Conservation (phyloP, 495 filamentous ascomycete genomes). For the Trichoderma asperelloides region DNA sequence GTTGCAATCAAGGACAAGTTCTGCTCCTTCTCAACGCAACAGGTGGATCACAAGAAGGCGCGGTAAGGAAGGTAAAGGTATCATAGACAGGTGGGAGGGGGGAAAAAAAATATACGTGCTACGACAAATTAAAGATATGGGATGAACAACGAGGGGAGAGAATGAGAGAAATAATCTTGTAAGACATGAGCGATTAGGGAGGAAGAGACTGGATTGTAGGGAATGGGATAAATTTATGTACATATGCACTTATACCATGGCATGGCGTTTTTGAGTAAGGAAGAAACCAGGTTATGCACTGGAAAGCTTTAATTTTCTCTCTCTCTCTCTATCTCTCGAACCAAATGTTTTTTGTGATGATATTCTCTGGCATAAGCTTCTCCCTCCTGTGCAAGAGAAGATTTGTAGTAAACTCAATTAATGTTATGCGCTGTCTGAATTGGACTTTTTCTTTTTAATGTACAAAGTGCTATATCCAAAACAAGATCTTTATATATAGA, state of each 20-base stretch:
- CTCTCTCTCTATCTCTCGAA: no score
- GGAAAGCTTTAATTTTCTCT: background rate
- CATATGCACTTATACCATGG: slow-evolving; percentile 11
- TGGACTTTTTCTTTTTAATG: background rate
- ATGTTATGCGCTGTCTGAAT: background rate
- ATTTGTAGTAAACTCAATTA: no score
- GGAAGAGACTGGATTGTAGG: background rate
- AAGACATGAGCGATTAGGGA: background rate
- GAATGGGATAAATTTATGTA: background rate
- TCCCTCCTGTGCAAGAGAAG: background rate
- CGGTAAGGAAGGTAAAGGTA: slow-evolving; percentile 6
- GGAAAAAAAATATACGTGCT: background rate
- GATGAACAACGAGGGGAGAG: background rate
- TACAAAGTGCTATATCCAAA: background rate
- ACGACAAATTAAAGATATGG: background rate
- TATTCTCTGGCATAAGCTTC: background rate
- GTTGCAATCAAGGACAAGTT: slow-evolving; percentile 86
- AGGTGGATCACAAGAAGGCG: slow-evolving; percentile 38
- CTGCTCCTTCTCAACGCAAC: slow-evolving; percentile 71
- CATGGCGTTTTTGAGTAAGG: slow-evolving; percentile 12
- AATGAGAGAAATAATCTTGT: background rate
- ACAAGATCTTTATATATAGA: slow-evolving; percentile 6
- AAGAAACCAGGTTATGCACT: background rate
- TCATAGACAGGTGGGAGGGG: background rate
- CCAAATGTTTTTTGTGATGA: background rate